Percentiles rank a stretch among this genome's conserved stretches.
Conservation (phyloP, 768 basidiomycete genomes). For the Leucocoprinus sp. region DNA sequence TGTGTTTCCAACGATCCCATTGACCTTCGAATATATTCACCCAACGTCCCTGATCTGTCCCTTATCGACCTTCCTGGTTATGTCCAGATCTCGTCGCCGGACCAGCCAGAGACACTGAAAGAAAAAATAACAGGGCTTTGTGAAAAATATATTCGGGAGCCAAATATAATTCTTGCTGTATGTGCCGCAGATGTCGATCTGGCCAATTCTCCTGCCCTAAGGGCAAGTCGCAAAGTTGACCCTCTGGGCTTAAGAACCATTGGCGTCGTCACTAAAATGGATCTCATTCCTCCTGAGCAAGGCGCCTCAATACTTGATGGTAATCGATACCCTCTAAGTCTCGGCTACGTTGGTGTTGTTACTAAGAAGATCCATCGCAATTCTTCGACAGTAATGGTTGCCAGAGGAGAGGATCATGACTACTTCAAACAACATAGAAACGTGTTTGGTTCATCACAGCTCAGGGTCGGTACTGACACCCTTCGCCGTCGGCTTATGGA, state of each 20-base stretch:
- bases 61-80: slow-evolving; percentile 98
- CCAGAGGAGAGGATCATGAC: slow-evolving; percentile 51
- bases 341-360: slow-evolving; percentile 96
- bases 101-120: slow-evolving; percentile 91
- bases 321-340: slow-evolving; percentile 92
- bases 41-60: slow-evolving; percentile 93
- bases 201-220: slow-evolving; percentile 92
- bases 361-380: slow-evolving; percentile 61
- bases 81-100: slow-evolving; percentile 88
- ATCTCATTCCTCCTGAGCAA: slow-evolving; percentile 79
- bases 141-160: slow-evolving; percentile 97
- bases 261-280: slow-evolving; percentile 99
- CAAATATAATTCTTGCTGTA: slow-evolving; percentile 98
- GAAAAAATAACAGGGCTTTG: slow-evolving; percentile 87
- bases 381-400: slow-evolving; percentile 41
- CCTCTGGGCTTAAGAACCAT: slow-evolving; percentile 93
- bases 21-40: slow-evolving; percentile 93
- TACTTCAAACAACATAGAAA: slow-evolving; percentile 62
- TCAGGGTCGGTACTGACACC: slow-evolving; percentile 90
- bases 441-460: slow-evolving; percentile 52
- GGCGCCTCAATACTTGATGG: slow-evolving; percentile 78
- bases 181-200: slow-evolving; percentile 98
- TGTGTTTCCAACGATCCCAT: slow-evolving; percentile 94
- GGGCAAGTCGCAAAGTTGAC: slow-evolving; percentile 90
- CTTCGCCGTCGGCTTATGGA: slow-evolving; percentile 90